Evolutionary conservation across 1,284 basidiomycete species (phyloP).

Genomic region (Ustanciosporium gigantosporum): DNA sequence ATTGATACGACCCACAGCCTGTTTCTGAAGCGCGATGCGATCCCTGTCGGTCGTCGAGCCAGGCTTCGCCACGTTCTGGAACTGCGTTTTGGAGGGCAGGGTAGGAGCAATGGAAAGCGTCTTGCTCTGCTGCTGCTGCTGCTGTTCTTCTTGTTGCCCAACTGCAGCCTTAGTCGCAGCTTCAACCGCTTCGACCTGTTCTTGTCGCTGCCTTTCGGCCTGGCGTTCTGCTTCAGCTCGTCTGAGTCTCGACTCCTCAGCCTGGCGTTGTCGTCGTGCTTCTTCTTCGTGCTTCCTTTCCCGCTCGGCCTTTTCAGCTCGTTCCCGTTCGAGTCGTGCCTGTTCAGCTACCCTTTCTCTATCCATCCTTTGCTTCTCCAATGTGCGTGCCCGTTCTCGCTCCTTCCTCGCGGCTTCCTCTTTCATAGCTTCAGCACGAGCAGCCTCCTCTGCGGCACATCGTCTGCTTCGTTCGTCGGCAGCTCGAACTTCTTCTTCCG

Average conservation of each 20-base stretch:
- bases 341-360: constrained; percentile 14
- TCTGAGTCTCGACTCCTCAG: background rate
- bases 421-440: constrained; percentile 19
- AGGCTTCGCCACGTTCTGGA: background rate
- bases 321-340: background rate
- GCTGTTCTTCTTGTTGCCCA: constrained; percentile 12
- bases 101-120: background rate
- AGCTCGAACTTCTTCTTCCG: constrained; percentile 20
- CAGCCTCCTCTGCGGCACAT: constrained; percentile 11
- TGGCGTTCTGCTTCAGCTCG: background rate
- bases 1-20: constrained; percentile 41
- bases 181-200: background rate
- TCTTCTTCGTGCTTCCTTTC: constrained; percentile 16
- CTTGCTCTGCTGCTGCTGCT: background rate
- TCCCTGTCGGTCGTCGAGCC: constrained; percentile 6
- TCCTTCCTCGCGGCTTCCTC: constrained; percentile 8
- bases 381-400: constrained; percentile 2
- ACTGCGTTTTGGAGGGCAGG: background rate
- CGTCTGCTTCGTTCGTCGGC: constrained; percentile 16
- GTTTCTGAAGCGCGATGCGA: constrained; percentile 27
- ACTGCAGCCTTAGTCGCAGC: background rate
- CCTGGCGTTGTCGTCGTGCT: constrained; percentile 6
- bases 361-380: constrained; percentile 23
- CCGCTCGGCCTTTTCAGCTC: constrained; percentile 1
- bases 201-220: background rate